Evolutionary conservation across 2,329 filamentous ascomycete species (phyloP), one percentile per base, ranked within the genome.

Genomic region (Penicillium occitanis): DNA sequence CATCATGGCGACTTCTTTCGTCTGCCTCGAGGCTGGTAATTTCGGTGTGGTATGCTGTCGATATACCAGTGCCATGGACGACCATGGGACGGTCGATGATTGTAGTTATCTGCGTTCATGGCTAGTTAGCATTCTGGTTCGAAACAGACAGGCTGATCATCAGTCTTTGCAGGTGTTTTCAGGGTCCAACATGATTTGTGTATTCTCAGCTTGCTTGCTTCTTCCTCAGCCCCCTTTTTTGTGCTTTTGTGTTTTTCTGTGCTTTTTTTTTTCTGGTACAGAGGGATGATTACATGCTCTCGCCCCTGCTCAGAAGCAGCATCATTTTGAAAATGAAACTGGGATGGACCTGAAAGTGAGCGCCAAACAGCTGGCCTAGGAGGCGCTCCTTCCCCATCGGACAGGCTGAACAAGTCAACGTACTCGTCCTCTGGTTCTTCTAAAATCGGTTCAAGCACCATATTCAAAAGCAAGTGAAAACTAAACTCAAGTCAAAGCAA

Each of bases 41-140:
- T n/a, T 53, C 61, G 6, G 48, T 35, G 7, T 28, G 22, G 14
- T 42, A 42, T 33, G 61, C 50, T 11, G 17, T 44, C 10, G 50
- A 30, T 25, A 44, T 50, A 17, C 35, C 25, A 2, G 50, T 44
- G 11, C 61, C 51, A 10, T 35, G n/a, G 7, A 63, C 14, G 10
- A 63, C 40, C 48, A 63, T 25, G 2, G 48, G 61, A 0, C 48
- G 48, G 25, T 63, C 50, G 25, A 63, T 40, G 2, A 57, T 55
- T 13, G 61, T 40, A 4, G 37, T 22, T 22, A 46, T 55, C 61
- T 63, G 37, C 28, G 5, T n/a, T 25, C 19, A 64, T n/a, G 40
- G 11, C 25, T 17, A 5, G 30, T 64, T 33, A 64, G 62, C 51
- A 46, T 51, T n/a, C 13, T 5, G 17, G 3, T 33, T 19, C 25